Percentiles rank a stretch among this genome's conserved stretches.
phyloP scores from a whole-genome alignment of 306 rosid species.

The Trichosanthes cucumerina region DNA sequence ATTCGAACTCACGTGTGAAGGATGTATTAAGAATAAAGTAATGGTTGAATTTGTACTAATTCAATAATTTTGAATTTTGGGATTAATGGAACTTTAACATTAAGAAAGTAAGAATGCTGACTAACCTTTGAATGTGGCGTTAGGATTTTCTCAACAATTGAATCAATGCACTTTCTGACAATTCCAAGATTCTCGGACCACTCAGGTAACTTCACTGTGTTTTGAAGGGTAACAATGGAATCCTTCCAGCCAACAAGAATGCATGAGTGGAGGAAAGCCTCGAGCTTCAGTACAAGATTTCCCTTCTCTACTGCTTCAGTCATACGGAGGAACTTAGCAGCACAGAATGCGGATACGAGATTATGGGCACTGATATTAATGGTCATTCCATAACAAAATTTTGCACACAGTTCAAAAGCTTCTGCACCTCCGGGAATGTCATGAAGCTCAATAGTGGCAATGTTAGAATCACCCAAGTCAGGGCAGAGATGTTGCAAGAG shows the following conservation, averaged over 20 bases:
- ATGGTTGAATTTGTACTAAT: background rate
- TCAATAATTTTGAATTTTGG: background rate
- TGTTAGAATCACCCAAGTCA: slow-evolving; percentile 35
- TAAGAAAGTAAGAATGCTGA: background rate
- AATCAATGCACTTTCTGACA: slow-evolving; percentile 84
- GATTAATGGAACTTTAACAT: background rate
- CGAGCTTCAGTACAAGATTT: slow-evolving; percentile 68
- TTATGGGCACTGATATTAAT: slow-evolving; percentile 81
- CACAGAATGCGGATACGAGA: slow-evolving; percentile 57
- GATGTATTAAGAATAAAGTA: background rate
- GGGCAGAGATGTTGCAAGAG: slow-evolving; percentile 69
- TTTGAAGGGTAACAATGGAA: slow-evolving; percentile 55
- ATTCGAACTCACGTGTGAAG: background rate
- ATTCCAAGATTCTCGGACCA: slow-evolving; percentile 91
- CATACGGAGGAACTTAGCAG: slow-evolving; percentile 86
- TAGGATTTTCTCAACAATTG: slow-evolving; percentile 68
- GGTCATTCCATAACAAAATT: slow-evolving; percentile 83
- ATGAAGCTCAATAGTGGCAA: slow-evolving; percentile 54
- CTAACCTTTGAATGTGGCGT: slow-evolving; percentile 62
- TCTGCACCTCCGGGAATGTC: slow-evolving; percentile 85
- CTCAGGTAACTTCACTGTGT: slow-evolving; percentile 64
- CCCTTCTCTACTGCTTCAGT: slow-evolving; percentile 70
- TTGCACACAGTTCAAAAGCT: slow-evolving; percentile 88
- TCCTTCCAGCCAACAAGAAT: slow-evolving; percentile 95
- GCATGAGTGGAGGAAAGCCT: slow-evolving; percentile 79